Evolutionary conservation across 805 yeast species (phyloP).

Genomic region (Middelhovenomyces tepae): DNA sequence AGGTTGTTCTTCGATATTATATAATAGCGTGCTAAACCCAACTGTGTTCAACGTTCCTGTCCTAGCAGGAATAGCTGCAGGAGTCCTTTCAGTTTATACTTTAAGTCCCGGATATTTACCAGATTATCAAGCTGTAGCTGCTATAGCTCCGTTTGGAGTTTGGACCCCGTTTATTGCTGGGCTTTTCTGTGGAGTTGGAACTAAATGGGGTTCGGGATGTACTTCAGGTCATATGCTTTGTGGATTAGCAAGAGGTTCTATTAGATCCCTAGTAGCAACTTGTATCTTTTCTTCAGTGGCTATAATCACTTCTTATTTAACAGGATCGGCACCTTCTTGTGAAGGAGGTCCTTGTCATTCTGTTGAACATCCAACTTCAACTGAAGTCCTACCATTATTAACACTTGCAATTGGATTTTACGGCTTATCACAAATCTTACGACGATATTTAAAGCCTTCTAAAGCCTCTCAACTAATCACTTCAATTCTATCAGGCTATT

Average conservation of each 20-base stretch:
- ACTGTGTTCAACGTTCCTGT: constrained; percentile 26
- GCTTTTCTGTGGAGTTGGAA: constrained; percentile 39
- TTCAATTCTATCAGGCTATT: constrained; percentile 25
- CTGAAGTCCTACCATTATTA: neutral
- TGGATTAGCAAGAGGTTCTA: constrained; percentile 40
- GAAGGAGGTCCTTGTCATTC: constrained; percentile 11
- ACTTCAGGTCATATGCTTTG: constrained; percentile 49
- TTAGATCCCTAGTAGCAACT: constrained; percentile 40
- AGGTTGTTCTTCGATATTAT: constrained; percentile 40
- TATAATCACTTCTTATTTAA: constrained; percentile 17
- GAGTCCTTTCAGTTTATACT: constrained; percentile 20
- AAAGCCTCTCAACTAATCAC: constrained; percentile 12
- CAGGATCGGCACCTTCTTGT: constrained; percentile 13
- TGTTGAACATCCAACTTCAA: constrained; percentile 11
- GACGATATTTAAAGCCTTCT: constrained; percentile 4
- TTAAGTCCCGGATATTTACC: constrained; percentile 27
- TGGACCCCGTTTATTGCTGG: constrained; percentile 29
- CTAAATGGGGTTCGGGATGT: constrained; percentile 41
- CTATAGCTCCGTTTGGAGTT: constrained; percentile 8
- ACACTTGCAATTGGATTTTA: constrained; percentile 5
- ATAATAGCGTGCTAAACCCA: constrained; percentile 25
- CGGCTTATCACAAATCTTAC: constrained; percentile 1
- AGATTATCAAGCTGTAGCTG: constrained; percentile 8
- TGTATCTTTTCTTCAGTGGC: constrained; percentile 31
- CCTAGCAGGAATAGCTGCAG: constrained; percentile 29